Percentiles rank a stretch among this genome's conserved stretches.
Conservation (phyloP, 306 rosid species). For the Pterocarpus macrocarpus region DNA sequence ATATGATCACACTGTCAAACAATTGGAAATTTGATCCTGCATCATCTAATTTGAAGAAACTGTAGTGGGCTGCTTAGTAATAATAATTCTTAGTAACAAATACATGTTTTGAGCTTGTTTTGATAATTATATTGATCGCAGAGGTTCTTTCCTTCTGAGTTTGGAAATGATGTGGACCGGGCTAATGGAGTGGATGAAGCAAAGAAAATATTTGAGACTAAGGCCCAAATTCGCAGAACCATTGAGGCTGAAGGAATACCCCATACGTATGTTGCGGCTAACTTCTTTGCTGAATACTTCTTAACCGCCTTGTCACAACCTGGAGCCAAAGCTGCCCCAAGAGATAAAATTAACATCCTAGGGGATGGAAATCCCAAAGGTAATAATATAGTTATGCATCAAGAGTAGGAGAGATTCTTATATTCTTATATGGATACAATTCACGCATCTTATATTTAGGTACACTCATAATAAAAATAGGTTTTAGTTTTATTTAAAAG, state of each 20-base stretch:
- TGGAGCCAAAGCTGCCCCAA: constrained; percentile 42
- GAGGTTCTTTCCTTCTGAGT: constrained; percentile 60
- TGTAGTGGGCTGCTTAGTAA: background rate
- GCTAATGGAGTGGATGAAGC: constrained; percentile 50
- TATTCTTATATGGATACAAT: too few species aligned
- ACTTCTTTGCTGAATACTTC: constrained; percentile 50
- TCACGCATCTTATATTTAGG: too few species aligned
- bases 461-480: too few species aligned
- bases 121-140: background rate
- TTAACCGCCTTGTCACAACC: constrained; percentile 38
- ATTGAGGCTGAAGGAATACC: constrained; percentile 55
- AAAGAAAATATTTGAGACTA: background rate
- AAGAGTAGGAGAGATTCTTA: background rate
- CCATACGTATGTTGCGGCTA: constrained; percentile 30
- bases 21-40: too few species aligned
- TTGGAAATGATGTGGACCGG: constrained; percentile 48
- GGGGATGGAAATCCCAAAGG: constrained; percentile 60
- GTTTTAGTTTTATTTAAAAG: too few species aligned
- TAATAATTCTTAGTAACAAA: background rate
- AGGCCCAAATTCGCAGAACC: constrained; percentile 42
- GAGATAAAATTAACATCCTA: constrained; percentile 47
- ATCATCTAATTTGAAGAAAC: background rate
- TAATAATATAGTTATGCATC: background rate
- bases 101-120: background rate
- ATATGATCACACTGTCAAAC: background rate